phyloP scores from a whole-genome alignment of 208 protist species.

The Leishmania lainsoni region DNA sequence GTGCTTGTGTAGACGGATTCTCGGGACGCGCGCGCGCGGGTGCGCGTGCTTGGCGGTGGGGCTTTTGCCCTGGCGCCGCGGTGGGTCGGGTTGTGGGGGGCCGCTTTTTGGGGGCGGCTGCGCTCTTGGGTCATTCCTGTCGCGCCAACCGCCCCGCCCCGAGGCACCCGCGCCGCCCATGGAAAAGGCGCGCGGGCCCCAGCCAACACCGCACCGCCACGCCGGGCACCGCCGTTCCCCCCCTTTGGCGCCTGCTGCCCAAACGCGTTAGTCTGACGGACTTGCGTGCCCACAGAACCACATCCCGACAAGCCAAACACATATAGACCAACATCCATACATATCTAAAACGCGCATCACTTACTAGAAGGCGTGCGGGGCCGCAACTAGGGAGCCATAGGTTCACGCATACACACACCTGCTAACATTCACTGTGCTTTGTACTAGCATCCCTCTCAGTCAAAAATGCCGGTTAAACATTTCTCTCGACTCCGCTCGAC shows the following conservation, averaged over 20 bases:
- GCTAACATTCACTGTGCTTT: not conserved
- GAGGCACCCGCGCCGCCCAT: not conserved
- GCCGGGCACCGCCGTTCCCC: not conserved
- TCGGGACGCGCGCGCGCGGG: no score
- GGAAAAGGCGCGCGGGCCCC: not conserved
- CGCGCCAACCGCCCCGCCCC: no score
- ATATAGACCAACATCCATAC: not conserved
- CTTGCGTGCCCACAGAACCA: not conserved
- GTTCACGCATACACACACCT: not conserved
- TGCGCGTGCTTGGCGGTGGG: not conserved
- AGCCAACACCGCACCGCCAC: not conserved
- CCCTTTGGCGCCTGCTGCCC: not conserved
- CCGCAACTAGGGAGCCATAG: not conserved
- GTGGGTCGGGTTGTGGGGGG: not conserved
- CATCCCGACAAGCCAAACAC: no score
- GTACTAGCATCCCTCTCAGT: not conserved
- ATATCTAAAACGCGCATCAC: not conserved
- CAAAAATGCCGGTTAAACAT: conserved; percentile 33
- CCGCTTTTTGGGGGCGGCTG: not conserved
- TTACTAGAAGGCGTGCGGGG: not conserved
- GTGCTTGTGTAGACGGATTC: not conserved
- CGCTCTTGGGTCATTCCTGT: not conserved
- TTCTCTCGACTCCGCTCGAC: conserved; percentile 28
- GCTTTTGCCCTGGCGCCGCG: not conserved
- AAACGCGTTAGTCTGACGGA: not conserved